Base-by-base conservation (phyloP, 306 rosid species). In the Ormosia emarginata region DNA sequence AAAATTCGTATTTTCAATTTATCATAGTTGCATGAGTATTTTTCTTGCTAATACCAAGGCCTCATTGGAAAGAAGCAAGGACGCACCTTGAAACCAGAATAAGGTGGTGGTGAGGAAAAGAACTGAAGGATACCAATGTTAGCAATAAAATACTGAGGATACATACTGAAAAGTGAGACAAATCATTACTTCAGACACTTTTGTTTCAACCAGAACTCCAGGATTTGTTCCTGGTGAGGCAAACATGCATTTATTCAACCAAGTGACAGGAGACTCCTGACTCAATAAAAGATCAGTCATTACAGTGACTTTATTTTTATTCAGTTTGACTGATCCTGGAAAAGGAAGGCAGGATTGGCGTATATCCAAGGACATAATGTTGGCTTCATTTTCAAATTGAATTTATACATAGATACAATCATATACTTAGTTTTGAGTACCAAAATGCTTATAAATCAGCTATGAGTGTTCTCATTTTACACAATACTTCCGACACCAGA, bases 401-500 rank as follows among this genome's bases (percentile, higher is more conserved):
- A 68, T 68, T 40, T 30, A 67, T 17, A 44, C 78, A 71, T 52
- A 5, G 24, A 67, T 53, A 30, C 33, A 18, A 71, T 63, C 59
- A 55, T 33, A 52, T 59, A 56, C 29, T 2, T 74, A 29, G 24
- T 44, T 62, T 68, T 52, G 64, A 43, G 30, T 64, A 66, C 18
- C 73, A 65, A 85, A 55, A 4, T 33, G 30, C n/a, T 61, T 34
- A 84, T 49, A 57, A 67, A 43, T 40, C 67, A 59, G 30, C 40
- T 59, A 36, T 40, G 43, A 13, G 9, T 49, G 69, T 55, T 64
- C 73, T 68, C 59, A 66, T 32, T 67, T 41, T 53, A 78, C 52
- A 64, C 56, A 63, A 66, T 43, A 55, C 69, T 71, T 69, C 44
- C 41, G 59, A 86, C 69, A 57, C 24, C 41, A 72, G 36, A 44